A percentile compares a stretch with the other conserved stretches of the same genome.
These are phyloP conservation scores for Populus hybrid DNA, from an alignment of 441 rosid genomes.

Conservation along the genomic window DNA sequence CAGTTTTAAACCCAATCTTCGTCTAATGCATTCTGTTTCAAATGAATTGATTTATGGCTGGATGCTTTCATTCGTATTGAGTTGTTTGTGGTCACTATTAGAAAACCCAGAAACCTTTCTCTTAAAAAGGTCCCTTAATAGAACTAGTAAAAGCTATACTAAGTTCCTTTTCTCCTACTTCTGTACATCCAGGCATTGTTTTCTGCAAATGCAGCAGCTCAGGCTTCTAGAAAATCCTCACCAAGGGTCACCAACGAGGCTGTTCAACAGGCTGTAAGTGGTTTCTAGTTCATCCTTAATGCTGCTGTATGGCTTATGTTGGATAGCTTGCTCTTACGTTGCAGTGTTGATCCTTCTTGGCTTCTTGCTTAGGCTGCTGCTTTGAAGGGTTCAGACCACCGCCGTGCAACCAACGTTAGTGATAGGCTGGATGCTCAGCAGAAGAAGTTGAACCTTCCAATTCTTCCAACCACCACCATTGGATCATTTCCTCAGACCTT, in stretches of 20 bases:
- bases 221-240: slow-evolving; percentile 81
- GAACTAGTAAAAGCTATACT: neutral
- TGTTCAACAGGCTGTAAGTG: slow-evolving; percentile 90
- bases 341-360: neutral
- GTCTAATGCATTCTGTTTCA: neutral
- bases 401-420: slow-evolving; percentile 81
- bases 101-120: neutral
- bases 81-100: neutral
- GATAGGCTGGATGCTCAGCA: slow-evolving; percentile 93
- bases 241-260: slow-evolving; percentile 88
- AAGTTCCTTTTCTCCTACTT: neutral
- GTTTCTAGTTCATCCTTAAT: neutral
- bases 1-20: neutral
- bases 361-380: slow-evolving; percentile 67
- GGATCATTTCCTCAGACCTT: slow-evolving; percentile 95
- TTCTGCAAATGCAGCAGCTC: slow-evolving; percentile 74
- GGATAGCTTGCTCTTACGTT: neutral
- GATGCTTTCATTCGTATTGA: neutral
- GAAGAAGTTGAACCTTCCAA: slow-evolving; percentile 90
- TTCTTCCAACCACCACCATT: slow-evolving; percentile 92
- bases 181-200: slow-evolving; percentile 50
- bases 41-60: neutral
- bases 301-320: neutral
- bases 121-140: neutral
- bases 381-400: slow-evolving; percentile 86